phyloP scores from a whole-genome alignment of 176 grass and related monocot genomes.

The Musa itinerans region DNA sequence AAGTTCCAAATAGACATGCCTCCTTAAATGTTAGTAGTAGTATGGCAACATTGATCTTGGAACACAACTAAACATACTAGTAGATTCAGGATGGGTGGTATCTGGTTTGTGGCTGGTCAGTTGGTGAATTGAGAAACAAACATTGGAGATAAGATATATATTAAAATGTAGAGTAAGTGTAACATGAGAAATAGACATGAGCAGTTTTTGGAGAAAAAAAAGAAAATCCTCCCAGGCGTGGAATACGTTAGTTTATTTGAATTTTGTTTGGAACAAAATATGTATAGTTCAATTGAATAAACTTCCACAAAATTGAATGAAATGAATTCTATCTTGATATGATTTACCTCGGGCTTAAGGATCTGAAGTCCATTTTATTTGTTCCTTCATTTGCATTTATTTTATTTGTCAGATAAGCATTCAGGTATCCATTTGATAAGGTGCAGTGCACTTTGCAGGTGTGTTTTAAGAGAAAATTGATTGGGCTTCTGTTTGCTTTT shows the following conservation, averaged over 20 bases:
- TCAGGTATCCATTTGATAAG: background rate
- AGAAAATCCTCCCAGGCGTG: too few species aligned
- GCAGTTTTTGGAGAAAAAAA: background rate
- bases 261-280: background rate
- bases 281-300: background rate
- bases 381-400: background rate
- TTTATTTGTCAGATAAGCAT: slow-evolving; percentile 1
- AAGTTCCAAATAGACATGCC: too few species aligned
- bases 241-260: background rate
- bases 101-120: too few species aligned
- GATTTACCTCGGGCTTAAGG: background rate
- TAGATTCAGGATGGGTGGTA: too few species aligned
- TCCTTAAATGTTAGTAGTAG: too few species aligned
- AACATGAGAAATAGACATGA: background rate
- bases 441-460: slow-evolving; percentile 1
- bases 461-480: background rate
- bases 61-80: too few species aligned
- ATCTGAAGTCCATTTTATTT: background rate
- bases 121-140: background rate
- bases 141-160: background rate
- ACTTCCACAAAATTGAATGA: background rate
- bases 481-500: slow-evolving; percentile 6
- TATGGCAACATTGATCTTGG: too few species aligned
- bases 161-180: background rate
- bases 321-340: background rate